Evolutionary conservation across 1,284 basidiomycete genomes (phyloP), one percentile per base, ranked within the genome.

Genomic region (Apiotrichum sp.): DNA sequence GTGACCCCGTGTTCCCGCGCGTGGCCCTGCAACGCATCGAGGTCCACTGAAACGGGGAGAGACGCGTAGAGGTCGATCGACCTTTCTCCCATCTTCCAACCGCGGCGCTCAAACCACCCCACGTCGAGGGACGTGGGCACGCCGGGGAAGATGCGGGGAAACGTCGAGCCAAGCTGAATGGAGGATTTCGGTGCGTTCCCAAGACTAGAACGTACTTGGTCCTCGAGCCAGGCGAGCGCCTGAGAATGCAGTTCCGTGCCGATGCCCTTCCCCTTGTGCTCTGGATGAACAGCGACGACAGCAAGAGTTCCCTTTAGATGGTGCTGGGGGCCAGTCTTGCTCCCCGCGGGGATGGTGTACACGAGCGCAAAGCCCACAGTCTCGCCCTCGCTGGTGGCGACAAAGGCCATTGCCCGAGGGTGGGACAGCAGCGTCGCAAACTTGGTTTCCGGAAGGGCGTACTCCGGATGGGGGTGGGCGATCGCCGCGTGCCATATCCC

Each of bases 71-170:
- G 55, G 55, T 63, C 63, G 36, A 57, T 57, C 1, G 45, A 16
- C 29, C n/a, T 0, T 32, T 48, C 43, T 44, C 34, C 39, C 29
- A 56, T 53, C 38, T 16, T 43, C 65, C 58, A 65, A 2, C 62
- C 63, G 7, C 59, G 49, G 33, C 47, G 46, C 8, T 43, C 38
- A 35, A 67, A 59, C 57, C 59, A 67, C 2, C 11, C 22, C 4
- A 43, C 57, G 3, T 49, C 49, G 10, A 56, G 39, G 6, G 43
- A 50, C n/a, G n/a, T n/a, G 3, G 65, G 65, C 10, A 65, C 34
- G 31, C 65, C 65, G 40, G 65, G 65, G 45, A 64, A 67, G 42
- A 67, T 61, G 13, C 65, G 56, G 2, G 65, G 65, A 31, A 64
- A 67, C 3, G 43, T 50, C 13, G 56, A 57, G n/a, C 65, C 65